phyloP scores from a whole-genome alignment of 208 protist genomes.

The Phytomonas sp. region DNA sequence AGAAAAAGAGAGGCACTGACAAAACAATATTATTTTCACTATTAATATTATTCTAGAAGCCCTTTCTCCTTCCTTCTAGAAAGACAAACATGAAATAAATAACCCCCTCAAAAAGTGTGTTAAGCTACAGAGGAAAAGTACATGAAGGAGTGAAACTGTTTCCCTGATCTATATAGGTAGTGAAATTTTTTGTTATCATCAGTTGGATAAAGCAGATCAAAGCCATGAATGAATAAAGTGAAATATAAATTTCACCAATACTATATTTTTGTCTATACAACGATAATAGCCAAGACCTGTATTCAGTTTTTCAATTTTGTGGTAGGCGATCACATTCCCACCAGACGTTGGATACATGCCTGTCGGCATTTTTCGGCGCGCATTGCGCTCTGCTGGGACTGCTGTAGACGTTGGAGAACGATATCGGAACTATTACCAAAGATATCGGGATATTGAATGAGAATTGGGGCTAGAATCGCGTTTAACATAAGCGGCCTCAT shows the following conservation, averaged over 20 bases:
- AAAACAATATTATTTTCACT: constrained; percentile 8
- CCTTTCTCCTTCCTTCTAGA: background rate
- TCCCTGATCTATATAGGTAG: constrained; percentile 7
- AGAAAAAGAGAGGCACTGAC: constrained; percentile 7
- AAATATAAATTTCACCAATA: background rate
- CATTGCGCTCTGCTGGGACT: background rate
- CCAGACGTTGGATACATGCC: background rate
- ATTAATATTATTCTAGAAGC: background rate
- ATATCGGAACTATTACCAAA: background rate
- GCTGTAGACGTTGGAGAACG: background rate
- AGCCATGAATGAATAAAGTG: background rate
- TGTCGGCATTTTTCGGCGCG: background rate
- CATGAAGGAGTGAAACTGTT: constrained; percentile 6
- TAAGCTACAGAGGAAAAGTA: background rate
- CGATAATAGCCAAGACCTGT: background rate
- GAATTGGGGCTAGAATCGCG: background rate
- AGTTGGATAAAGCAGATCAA: background rate
- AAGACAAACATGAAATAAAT: background rate
- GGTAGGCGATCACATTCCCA: background rate
- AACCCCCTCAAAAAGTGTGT: background rate
- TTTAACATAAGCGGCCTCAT: background rate
- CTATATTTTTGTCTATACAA: background rate
- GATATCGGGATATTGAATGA: background rate
- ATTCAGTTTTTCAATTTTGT: no score
- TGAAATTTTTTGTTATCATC: background rate